A percentile compares a stretch with the other conserved stretches of the same genome.
These are phyloP conservation scores for Xylaria multiplex DNA, from an alignment of 2,329 filamentous ascomycete genomes.

Conservation along the genomic window DNA sequence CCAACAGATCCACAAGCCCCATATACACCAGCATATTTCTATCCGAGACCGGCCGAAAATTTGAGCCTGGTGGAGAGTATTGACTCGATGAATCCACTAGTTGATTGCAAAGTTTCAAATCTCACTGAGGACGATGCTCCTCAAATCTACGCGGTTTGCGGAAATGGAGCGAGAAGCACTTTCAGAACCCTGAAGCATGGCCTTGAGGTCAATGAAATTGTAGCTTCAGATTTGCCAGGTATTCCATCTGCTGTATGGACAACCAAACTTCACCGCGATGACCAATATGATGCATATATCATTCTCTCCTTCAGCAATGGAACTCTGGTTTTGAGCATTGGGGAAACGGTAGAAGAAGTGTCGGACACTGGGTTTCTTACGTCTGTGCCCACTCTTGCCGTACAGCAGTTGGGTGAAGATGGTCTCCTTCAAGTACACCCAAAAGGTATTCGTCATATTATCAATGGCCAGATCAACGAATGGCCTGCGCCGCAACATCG, in stretches of 20 bases:
- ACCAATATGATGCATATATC: slow-evolving; percentile 93
- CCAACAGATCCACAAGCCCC: slow-evolving; percentile 77
- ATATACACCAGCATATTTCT: slow-evolving; percentile 85
- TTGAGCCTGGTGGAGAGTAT: slow-evolving; percentile 85
- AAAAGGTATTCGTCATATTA: slow-evolving; percentile 93
- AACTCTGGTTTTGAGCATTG: slow-evolving; percentile 92
- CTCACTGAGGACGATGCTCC: slow-evolving; percentile 91
- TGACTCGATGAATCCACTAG: slow-evolving; percentile 87
- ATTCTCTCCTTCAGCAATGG: slow-evolving; percentile 92
- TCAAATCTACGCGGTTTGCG: slow-evolving; percentile 93
- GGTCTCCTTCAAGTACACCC: slow-evolving; percentile 94
- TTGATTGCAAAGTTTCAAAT: slow-evolving; percentile 92
- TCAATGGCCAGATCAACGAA: slow-evolving; percentile 82
- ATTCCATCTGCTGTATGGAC: slow-evolving; percentile 96
- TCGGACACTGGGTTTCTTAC: slow-evolving; percentile 92
- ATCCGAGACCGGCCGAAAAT: slow-evolving; percentile 81
- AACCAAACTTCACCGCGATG: slow-evolving; percentile 81
- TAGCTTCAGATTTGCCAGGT: slow-evolving; percentile 90
- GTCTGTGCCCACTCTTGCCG: slow-evolving; percentile 86
- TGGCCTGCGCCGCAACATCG: slow-evolving; percentile 94
- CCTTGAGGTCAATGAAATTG: slow-evolving; percentile 90
- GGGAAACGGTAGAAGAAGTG: slow-evolving; percentile 95
- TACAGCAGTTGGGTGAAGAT: slow-evolving; percentile 93
- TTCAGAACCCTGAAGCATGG: slow-evolving; percentile 95
- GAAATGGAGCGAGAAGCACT: slow-evolving; percentile 85